These are phyloP conservation scores for Entomortierella lignicola DNA, from an alignment of 192 early-diverging fungal genomes.

Conservation along the genomic window DNA sequence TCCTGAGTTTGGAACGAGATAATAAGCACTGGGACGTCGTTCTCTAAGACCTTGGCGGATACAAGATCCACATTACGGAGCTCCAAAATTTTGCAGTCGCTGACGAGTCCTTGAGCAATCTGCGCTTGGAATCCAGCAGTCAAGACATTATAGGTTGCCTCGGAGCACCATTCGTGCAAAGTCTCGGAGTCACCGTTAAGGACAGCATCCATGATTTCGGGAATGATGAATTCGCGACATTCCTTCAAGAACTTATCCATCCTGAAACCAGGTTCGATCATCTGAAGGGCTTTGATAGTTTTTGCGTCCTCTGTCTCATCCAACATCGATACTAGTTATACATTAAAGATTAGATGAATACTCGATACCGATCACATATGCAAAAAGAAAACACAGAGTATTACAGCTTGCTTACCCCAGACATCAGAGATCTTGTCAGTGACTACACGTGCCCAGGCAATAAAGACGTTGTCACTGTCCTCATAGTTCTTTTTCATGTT, in stretches of 20 bases:
- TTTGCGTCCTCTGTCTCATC: slow-evolving; percentile 95
- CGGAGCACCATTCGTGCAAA: slow-evolving; percentile 94
- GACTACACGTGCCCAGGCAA: slow-evolving; percentile 78
- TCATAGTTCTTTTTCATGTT: slow-evolving; percentile 81
- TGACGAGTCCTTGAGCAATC: slow-evolving; percentile 87
- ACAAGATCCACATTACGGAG: slow-evolving; percentile 90
- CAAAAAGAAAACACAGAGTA: background rate
- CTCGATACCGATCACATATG: background rate
- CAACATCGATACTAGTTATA: slow-evolving; percentile 72
- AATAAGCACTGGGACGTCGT: slow-evolving; percentile 91
- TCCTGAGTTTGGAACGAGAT: slow-evolving; percentile 94
- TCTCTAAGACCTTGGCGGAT: slow-evolving; percentile 91
- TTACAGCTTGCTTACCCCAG: slow-evolving; percentile 60
- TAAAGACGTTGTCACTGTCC: slow-evolving; percentile 89
- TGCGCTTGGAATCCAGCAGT: slow-evolving; percentile 86
- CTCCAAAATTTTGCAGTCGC: slow-evolving; percentile 96
- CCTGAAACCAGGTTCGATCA: slow-evolving; percentile 88
- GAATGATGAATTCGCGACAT: slow-evolving; percentile 90
- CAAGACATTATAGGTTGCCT: slow-evolving; percentile 88
- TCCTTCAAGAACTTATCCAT: slow-evolving; percentile 92
- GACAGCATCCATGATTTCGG: slow-evolving; percentile 96
- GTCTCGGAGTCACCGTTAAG: slow-evolving; percentile 86
- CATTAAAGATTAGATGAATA: background rate
- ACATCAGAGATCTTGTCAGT: slow-evolving; percentile 82
- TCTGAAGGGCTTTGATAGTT: slow-evolving; percentile 85